phyloP scores from a whole-genome alignment of 2,329 filamentous ascomycete genomes.

The Ascochyta viciae-villosae region DNA sequence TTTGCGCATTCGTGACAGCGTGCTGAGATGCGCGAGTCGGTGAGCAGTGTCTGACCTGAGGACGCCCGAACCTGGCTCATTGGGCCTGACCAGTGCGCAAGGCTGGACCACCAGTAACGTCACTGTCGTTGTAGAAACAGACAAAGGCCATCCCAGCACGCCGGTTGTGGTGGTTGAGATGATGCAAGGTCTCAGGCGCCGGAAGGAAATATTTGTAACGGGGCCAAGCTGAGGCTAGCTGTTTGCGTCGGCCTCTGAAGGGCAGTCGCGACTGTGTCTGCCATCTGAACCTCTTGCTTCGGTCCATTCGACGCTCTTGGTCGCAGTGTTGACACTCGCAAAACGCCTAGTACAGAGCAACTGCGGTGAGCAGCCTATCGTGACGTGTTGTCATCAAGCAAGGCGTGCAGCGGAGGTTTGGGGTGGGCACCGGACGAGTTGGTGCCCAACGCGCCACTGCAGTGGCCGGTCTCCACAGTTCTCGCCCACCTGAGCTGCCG shows the following conservation, averaged over 20 bases:
- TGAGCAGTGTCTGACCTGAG: slow-evolving; percentile 26
- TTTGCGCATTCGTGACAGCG: slow-evolving; percentile 1
- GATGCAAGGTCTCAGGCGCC: slow-evolving; percentile 18
- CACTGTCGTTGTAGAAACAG: slow-evolving; percentile 9
- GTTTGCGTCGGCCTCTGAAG: not conserved
- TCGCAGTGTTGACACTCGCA: not conserved
- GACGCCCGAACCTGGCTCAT: slow-evolving; percentile 3
- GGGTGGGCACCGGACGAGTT: slow-evolving; percentile 11
- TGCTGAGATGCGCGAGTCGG: slow-evolving; percentile 24
- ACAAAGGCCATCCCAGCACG: slow-evolving; percentile 15
- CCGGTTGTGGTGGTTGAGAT: slow-evolving; percentile 13
- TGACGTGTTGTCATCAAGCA: slow-evolving; percentile 16
- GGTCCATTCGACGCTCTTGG: not conserved
- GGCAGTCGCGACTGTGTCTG: not conserved
- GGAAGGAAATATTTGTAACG: slow-evolving; percentile 10
- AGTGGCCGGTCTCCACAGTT: slow-evolving; percentile 33
- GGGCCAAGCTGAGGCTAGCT: slow-evolving; percentile 18
- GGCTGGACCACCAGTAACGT: slow-evolving; percentile 19
- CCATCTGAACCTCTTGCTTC: not conserved
- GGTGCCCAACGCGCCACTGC: slow-evolving; percentile 40
- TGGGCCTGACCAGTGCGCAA: slow-evolving; percentile 9
- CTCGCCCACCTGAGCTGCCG: slow-evolving; percentile 31
- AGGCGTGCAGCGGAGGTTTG: slow-evolving; percentile 19
- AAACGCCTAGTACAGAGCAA: not conserved
- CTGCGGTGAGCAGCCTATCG: slow-evolving; percentile 1